Percentiles rank a stretch among this genome's conserved stretches.
Conservation (phyloP, 352 stramenopile genomes). For the Globisporangium nunn region DNA sequence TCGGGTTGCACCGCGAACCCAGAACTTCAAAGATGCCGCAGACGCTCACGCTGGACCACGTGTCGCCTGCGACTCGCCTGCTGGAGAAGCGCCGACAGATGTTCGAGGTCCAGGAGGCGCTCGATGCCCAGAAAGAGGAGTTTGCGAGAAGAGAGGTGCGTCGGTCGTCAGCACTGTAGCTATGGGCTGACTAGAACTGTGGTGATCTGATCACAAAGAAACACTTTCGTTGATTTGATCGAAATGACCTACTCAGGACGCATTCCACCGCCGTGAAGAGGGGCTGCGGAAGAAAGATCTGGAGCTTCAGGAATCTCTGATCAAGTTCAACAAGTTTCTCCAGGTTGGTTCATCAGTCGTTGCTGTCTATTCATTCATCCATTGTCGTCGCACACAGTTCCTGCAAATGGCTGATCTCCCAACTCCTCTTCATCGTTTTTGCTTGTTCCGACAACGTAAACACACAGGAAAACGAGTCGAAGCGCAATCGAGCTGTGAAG, state of each 20-base stretch:
- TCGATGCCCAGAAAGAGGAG: constrained; percentile 93
- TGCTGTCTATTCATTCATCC: too few relatives aligned
- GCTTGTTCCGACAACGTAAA: constrained; percentile 5
- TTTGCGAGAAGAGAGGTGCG: constrained; percentile 72
- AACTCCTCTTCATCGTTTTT: background rate
- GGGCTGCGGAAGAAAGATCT: constrained; percentile 91
- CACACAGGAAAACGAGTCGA: constrained; percentile 90
- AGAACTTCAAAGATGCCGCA: constrained; percentile 65
- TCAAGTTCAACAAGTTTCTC: constrained; percentile 96
- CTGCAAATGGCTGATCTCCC: background rate
- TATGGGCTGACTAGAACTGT: too few relatives aligned
- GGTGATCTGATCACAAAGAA: too few relatives aligned
- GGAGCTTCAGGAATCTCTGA: constrained; percentile 92
- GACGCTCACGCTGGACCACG: constrained; percentile 89
- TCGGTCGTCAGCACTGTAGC: background rate
- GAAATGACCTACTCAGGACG: constrained; percentile 42
- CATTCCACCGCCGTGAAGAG: constrained; percentile 91
- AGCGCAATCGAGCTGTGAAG: constrained; percentile 91
- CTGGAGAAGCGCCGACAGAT: constrained; percentile 94
- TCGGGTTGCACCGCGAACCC: background rate
- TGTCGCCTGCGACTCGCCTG: constrained; percentile 88
- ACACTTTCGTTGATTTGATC: background rate
- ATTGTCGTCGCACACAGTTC: background rate
- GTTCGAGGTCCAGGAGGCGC: constrained; percentile 92
- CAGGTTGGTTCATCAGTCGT: constrained; percentile 6